phyloP scores from a whole-genome alignment of 139 green algal genomes.

The Ettlia oleoabundans region DNA sequence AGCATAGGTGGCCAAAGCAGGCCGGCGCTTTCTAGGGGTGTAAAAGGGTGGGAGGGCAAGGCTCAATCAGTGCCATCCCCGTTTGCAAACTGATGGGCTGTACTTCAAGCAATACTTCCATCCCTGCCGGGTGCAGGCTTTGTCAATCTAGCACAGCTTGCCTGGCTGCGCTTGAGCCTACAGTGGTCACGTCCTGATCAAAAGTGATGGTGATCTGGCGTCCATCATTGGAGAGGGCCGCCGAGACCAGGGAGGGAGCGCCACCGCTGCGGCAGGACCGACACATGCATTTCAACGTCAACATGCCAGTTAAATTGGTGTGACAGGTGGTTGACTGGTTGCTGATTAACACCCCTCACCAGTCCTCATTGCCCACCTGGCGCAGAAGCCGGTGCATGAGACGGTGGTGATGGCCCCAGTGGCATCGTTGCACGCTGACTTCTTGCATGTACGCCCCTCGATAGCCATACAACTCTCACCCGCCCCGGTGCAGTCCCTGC shows the following conservation, averaged over 20 bases:
- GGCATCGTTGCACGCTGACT: not conserved
- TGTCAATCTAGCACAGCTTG: not conserved
- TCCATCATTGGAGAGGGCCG: not conserved
- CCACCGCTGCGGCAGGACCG: too few relatives aligned
- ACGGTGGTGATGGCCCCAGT: not conserved
- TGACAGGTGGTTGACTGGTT: too few relatives aligned
- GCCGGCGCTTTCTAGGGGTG: too few relatives aligned
- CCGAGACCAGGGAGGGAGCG: conserved; percentile 15
- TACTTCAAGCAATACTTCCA: too few relatives aligned
- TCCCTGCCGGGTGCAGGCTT: not conserved
- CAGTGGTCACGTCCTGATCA: not conserved
- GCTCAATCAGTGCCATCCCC: too few relatives aligned
- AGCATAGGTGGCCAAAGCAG: not conserved
- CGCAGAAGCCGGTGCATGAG: conserved; percentile 1
- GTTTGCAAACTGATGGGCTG: too few relatives aligned
- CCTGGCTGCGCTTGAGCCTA: not conserved
- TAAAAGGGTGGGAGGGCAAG: too few relatives aligned
- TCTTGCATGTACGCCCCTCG: not conserved
- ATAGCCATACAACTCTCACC: not conserved
- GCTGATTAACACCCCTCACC: too few relatives aligned
- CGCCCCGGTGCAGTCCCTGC: not conserved
- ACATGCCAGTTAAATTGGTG: too few relatives aligned
- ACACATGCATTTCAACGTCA: not conserved
- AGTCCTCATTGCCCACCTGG: too few relatives aligned
- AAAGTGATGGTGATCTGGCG: conserved; percentile 6